Conservation (phyloP, 75 land plant genomes). For the Larix kaempferi region DNA sequence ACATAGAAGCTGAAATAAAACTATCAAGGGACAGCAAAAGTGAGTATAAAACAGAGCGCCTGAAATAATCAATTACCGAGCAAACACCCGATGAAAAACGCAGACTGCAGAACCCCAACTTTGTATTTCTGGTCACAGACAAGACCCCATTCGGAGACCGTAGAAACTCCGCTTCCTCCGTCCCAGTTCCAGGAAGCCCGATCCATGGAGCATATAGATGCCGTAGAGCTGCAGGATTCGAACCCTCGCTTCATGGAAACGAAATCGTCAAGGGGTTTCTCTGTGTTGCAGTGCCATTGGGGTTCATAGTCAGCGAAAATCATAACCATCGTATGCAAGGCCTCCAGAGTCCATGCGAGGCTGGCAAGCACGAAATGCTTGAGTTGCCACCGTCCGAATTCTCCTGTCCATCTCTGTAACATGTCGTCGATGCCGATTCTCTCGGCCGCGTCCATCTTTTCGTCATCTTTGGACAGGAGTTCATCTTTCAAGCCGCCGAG, state of each 20-base stretch:
- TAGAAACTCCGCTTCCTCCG: conserved; percentile 48
- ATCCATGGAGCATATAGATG: conserved; percentile 28
- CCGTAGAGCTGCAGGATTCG: conserved; percentile 11
- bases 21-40: too few species aligned
- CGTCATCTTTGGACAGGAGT: too few species aligned
- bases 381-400: conserved; percentile 31
- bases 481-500: too few species aligned
- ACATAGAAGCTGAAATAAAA: too few species aligned
- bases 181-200: conserved; percentile 69
- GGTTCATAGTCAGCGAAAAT: conserved; percentile 36
- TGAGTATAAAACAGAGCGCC: too few species aligned
- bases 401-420: conserved; percentile 32
- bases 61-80: too few species aligned
- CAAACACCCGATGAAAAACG: conserved; percentile 46
- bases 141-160: conserved; percentile 69
- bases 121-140: conserved; percentile 65
- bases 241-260: conserved; percentile 1
- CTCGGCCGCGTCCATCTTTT: too few species aligned
- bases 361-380: conserved; percentile 34
- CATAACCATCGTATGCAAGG: conserved; percentile 43
- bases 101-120: conserved; percentile 51
- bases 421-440: conserved; percentile 22
- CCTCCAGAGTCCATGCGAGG: conserved; percentile 42
- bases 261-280: not conserved
- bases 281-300: not conserved